A percentile compares a stretch with the other conserved stretches of the same genome.
phyloP scores from a whole-genome alignment of 2,329 filamentous ascomycete genomes.

The Samsoniella hepiali region DNA sequence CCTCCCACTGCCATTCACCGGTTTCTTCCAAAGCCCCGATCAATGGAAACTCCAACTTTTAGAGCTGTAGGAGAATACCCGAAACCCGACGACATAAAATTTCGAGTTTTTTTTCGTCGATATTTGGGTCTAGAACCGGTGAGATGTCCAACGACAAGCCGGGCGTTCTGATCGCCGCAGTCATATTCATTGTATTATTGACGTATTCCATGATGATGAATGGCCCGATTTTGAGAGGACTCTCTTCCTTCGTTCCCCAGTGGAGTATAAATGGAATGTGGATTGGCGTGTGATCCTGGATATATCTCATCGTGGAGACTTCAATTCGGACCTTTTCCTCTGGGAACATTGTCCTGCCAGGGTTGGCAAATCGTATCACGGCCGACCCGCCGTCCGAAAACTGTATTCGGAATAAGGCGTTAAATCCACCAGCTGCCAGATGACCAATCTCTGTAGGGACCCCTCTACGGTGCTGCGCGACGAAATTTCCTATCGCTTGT shows the following conservation, averaged over 20 bases:
- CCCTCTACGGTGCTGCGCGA: neutral
- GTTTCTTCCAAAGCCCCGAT: neutral
- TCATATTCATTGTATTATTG: neutral
- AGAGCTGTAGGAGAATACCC: neutral
- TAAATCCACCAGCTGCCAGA: neutral
- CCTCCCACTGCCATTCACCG: neutral
- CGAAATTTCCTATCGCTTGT: neutral
- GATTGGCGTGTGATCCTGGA: conserved; percentile 20
- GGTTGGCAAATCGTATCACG: conserved; percentile 18
- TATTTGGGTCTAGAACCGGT: neutral
- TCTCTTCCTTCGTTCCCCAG: conserved; percentile 20
- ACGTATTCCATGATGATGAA: conserved; percentile 22
- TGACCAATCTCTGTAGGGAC: neutral
- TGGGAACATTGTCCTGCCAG: conserved; percentile 18
- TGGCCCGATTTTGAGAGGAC: conserved; percentile 17
- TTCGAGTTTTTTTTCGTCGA: neutral
- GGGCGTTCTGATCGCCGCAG: conserved; percentile 18
- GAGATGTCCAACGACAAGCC: neutral
- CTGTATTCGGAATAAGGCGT: neutral
- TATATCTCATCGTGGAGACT: conserved; percentile 18
- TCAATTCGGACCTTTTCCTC: conserved; percentile 21
- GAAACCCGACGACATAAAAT: neutral
- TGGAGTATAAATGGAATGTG: conserved; percentile 20
- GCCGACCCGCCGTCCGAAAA: neutral
- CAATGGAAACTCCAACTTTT: neutral